Base-by-base conservation (phyloP, 495 filamentous ascomycete genomes). In the Penicillium paxilli region DNA sequence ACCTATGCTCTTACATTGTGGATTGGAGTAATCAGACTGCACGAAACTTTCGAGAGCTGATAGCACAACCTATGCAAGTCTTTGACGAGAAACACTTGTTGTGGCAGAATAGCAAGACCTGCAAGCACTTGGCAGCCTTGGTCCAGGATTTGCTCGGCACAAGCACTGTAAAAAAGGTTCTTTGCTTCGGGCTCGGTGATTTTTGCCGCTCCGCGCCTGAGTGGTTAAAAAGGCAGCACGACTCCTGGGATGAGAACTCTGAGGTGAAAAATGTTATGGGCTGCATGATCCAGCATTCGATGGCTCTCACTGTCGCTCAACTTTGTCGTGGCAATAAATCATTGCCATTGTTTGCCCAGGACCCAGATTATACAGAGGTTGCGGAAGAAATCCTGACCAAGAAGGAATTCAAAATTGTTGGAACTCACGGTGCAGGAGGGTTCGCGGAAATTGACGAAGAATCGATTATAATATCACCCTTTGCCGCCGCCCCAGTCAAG, bases 161-260 rank as follows among this genome's bases (percentile, higher is more conserved):
- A 45, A 65, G 52, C 30, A 69, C 47, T 33, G 60, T 66, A 52
- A 72, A 66, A 41, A 72, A 75, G 48, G 55, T 74, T 54, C 48
- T 75, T 32, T 73, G 71, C 55, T 75, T 73, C 37, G 68, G 68
- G 38, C 58, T 75, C 42, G 68, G 71, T 55, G 65, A 74, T 49
- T 60, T 72, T 53, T 64, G 59, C 55, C 59, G 50, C 50, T 56
- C 63, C 47, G 60, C 63, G 16, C 61, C 63, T 55, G 58, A 69
- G 46, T 69, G 65, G 67, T 51, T 63, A 37, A 70, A 65, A 48
- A 55, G 37, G 49, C 50, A 61, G 42, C 62, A 64, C 41, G 57
- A 54, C 48, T 65, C 51, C 47, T 63, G 47, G 62, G 57, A 69
- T 64, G 56, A 58, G 45, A 62, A 46, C 48, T 64, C 45, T 54